Percentiles rank a stretch among this genome's conserved stretches.
Evolutionary conservation across 768 basidiomycete genomes (phyloP).

Genomic region (Boletus tylopilopsis): DNA sequence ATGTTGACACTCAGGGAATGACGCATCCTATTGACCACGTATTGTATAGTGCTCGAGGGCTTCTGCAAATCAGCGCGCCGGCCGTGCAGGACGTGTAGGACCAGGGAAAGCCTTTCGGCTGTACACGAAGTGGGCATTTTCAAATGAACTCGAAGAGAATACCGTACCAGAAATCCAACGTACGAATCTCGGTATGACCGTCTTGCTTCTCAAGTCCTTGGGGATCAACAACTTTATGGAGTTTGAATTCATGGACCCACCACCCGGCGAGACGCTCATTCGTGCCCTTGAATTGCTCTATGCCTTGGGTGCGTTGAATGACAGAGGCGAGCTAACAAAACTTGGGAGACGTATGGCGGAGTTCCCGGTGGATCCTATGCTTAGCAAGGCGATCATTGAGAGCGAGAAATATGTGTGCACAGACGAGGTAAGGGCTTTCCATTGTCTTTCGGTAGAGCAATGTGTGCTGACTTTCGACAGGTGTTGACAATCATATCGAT

Average conservation of each 20-base stretch:
- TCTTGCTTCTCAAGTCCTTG: slow-evolving; percentile 90
- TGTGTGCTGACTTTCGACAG: slow-evolving; percentile 34
- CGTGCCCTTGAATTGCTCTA: slow-evolving; percentile 91
- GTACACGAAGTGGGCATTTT: slow-evolving; percentile 97
- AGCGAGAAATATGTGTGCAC: slow-evolving; percentile 94
- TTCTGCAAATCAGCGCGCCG: slow-evolving; percentile 95
- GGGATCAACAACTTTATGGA: slow-evolving; percentile 98
- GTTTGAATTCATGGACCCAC: slow-evolving; percentile 98
- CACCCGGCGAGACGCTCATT: slow-evolving; percentile 96
- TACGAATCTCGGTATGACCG: slow-evolving; percentile 96
- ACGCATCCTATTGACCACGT: neutral
- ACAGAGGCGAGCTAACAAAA: slow-evolving; percentile 95
- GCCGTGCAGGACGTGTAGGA: slow-evolving; percentile 95
- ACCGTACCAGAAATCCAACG: slow-evolving; percentile 98
- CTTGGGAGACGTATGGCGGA: slow-evolving; percentile 97
- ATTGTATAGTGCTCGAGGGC: slow-evolving; percentile 82
- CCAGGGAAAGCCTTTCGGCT: slow-evolving; percentile 98
- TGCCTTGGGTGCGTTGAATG: slow-evolving; percentile 93
- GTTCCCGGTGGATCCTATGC: slow-evolving; percentile 97
- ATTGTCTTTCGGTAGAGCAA: neutral
- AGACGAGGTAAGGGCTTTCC: slow-evolving; percentile 70
- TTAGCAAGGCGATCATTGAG: slow-evolving; percentile 93
- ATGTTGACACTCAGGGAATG: neutral
- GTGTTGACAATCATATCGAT: slow-evolving; percentile 96
- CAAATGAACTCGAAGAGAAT: slow-evolving; percentile 94